phyloP scores from a whole-genome alignment of 768 basidiomycete species.

The Tricholoma matsutake region DNA sequence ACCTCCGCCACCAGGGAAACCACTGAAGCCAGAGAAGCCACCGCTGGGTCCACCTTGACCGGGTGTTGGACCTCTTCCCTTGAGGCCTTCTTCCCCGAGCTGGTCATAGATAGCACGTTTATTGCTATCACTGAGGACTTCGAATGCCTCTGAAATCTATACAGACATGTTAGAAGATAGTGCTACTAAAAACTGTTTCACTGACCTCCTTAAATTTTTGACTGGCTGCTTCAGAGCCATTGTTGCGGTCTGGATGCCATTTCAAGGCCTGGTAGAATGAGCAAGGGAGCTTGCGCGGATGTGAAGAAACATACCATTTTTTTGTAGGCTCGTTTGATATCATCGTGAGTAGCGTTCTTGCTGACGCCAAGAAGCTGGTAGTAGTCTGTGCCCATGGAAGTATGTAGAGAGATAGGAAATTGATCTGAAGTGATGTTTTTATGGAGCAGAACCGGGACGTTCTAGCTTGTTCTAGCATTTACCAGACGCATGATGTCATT shows the following conservation, averaged over 20 bases:
- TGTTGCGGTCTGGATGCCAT: constrained; percentile 94
- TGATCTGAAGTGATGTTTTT: constrained; percentile 6
- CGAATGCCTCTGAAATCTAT: constrained; percentile 95
- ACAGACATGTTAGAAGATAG: neutral
- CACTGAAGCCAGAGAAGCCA: neutral
- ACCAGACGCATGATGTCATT: constrained; percentile 13
- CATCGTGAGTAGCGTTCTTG: constrained; percentile 74
- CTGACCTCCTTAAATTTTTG: constrained; percentile 89
- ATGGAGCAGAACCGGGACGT: constrained; percentile 6
- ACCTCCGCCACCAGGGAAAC: constrained; percentile 46
- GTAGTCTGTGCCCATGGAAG: constrained; percentile 78
- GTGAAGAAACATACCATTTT: constrained; percentile 61
- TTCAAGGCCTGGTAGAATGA: constrained; percentile 63
- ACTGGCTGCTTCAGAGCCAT: constrained; percentile 79
- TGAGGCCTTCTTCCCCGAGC: constrained; percentile 93
- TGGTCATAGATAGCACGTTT: constrained; percentile 89
- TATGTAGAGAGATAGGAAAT: constrained; percentile 2
- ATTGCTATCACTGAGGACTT: constrained; percentile 86
- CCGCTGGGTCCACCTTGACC: constrained; percentile 39
- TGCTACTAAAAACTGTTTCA: neutral
- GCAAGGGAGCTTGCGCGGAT: neutral
- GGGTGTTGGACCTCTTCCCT: constrained; percentile 57
- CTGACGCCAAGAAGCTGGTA: constrained; percentile 79
- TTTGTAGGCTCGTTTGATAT: constrained; percentile 94
- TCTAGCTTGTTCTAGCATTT: constrained; percentile 7